Conservation (phyloP, 1,284 basidiomycete genomes). For the Cryptococcus neoformans region DNA sequence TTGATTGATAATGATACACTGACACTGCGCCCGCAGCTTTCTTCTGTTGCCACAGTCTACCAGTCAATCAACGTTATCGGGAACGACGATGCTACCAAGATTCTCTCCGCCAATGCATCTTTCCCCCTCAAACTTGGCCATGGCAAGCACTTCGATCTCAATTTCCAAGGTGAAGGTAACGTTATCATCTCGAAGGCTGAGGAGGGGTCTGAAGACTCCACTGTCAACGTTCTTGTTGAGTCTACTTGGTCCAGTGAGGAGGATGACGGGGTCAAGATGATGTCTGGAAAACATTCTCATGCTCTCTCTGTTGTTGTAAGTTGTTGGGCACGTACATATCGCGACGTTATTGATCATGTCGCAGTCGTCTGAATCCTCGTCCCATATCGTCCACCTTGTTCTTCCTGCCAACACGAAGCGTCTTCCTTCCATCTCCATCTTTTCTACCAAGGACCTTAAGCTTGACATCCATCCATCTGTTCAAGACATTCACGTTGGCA, state of each 20-base stretch:
- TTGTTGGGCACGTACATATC: background rate
- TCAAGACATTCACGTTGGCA: constrained; percentile 12
- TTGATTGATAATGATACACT: background rate
- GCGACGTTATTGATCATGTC: background rate
- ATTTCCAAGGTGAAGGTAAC: constrained; percentile 11
- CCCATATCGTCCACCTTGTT: constrained; percentile 21
- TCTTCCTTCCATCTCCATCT: constrained; percentile 10
- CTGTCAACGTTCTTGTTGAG: constrained; percentile 19
- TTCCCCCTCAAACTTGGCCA: constrained; percentile 11
- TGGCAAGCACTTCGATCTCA: constrained; percentile 12
- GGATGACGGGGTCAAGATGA: constrained; percentile 14
- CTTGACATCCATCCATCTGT: constrained; percentile 20
- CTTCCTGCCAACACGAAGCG: constrained; percentile 12
- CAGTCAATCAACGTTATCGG: constrained; percentile 2
- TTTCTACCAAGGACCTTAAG: constrained; percentile 11
- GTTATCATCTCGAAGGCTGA: constrained; percentile 20
- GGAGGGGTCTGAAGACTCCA: background rate
- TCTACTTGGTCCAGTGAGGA: constrained; percentile 10
- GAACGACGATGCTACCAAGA: background rate
- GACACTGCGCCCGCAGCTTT: constrained; percentile 5
- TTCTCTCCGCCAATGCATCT: constrained; percentile 19
- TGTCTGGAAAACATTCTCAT: constrained; percentile 3
- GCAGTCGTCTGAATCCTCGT: constrained; percentile 3
- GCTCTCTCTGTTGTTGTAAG: constrained; percentile 14
- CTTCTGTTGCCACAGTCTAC: constrained; percentile 7